Percentiles rank a stretch among this genome's conserved stretches.
Conservation (phyloP, 208 protist species). For the Leishmania guyanensis region DNA sequence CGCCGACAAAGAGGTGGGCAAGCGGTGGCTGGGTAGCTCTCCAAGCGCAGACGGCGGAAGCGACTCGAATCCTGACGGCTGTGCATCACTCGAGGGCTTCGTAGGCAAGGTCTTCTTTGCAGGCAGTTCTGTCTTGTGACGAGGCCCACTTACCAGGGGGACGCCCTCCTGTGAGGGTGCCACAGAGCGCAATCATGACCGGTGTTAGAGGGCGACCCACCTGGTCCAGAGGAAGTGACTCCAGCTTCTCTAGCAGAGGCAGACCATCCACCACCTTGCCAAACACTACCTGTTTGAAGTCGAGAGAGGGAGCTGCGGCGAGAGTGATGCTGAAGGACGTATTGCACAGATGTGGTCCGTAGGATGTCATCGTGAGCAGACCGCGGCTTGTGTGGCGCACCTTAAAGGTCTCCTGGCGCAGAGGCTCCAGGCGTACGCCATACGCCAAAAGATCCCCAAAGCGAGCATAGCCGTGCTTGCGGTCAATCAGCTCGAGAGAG, state of each 20-base stretch:
- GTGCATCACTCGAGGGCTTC: conserved; percentile 12
- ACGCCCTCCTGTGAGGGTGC: conserved; percentile 65
- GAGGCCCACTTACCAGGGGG: conserved; percentile 49
- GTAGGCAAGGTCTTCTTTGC: conserved; percentile 14
- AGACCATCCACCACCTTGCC: conserved; percentile 89
- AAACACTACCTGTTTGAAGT: conserved; percentile 96
- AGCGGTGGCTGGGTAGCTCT: not conserved
- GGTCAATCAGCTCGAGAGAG: conserved; percentile 59
- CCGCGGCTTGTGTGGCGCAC: conserved; percentile 82
- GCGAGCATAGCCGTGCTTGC: conserved; percentile 32
- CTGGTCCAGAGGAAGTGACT: conserved; percentile 63
- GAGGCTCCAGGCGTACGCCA: conserved; percentile 41
- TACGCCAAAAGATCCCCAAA: conserved; percentile 52
- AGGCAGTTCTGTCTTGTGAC: conserved; percentile 1
- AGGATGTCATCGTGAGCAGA: conserved; percentile 88
- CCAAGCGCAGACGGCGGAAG: not conserved
- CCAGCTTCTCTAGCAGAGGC: conserved; percentile 69
- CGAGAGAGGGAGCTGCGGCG: conserved; percentile 58
- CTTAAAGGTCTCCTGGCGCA: conserved; percentile 91
- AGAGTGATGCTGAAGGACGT: conserved; percentile 83
- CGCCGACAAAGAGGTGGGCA: not conserved
- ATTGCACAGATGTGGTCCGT: conserved; percentile 70
- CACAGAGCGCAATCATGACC: conserved; percentile 74
- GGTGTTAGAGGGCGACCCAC: conserved; percentile 56
- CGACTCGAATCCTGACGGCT: not conserved